phyloP scores from a whole-genome alignment of 345 rosid genomes.

The Gossypium mustelinum region DNA sequence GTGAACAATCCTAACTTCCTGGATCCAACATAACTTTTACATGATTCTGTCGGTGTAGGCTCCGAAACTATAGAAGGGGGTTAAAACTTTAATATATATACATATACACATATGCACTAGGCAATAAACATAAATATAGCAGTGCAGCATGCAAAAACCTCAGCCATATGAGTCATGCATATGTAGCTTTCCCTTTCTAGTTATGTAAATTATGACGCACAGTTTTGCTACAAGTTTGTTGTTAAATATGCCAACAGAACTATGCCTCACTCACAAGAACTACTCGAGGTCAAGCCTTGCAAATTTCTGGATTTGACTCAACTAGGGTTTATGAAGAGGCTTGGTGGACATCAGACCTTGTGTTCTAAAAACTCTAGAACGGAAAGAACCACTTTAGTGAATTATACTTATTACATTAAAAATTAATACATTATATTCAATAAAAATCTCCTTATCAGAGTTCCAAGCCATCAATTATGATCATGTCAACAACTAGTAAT shows the following conservation, averaged over 20 bases:
- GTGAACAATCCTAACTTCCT: neutral
- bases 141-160: neutral
- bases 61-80: too few relatives aligned
- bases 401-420: neutral
- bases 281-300: neutral
- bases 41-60: too few relatives aligned
- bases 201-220: neutral
- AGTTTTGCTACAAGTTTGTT: neutral
- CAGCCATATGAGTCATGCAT: neutral
- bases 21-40: neutral
- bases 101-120: too few relatives aligned
- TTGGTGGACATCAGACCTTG: neutral
- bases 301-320: neutral
- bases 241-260: neutral
- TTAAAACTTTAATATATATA: too few relatives aligned
- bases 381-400: neutral
- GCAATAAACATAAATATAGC: neutral
- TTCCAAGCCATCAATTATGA: neutral
- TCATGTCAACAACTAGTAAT: neutral
- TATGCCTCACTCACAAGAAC: neutral
- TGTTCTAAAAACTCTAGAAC: neutral
- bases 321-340: neutral
- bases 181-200: neutral
- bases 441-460: neutral
- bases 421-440: too few relatives aligned